phyloP scores from a whole-genome alignment of 108 stramenopile genomes.

The Skeletonema costatum region DNA sequence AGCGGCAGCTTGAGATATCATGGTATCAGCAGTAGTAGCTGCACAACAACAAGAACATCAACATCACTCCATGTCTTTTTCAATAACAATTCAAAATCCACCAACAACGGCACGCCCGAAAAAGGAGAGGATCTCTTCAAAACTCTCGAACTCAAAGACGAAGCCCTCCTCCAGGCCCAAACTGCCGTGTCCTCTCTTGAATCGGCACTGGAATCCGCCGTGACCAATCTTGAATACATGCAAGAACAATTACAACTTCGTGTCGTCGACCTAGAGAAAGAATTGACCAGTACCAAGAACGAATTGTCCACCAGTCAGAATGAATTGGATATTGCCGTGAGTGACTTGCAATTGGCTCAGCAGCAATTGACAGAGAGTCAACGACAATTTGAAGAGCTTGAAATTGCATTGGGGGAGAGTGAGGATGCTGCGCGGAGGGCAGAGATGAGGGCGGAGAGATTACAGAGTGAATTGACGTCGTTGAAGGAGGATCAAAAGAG shows the following conservation, averaged over 20 bases:
- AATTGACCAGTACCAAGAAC: neutral
- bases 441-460: neutral
- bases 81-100: neutral
- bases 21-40: neutral
- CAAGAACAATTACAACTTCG: conserved; percentile 33
- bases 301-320: conserved; percentile 5
- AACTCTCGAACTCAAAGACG: conserved; percentile 40
- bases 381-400: conserved; percentile 10
- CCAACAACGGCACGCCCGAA: neutral
- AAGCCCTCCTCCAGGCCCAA: conserved; percentile 40
- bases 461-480: neutral
- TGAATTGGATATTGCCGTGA: conserved; percentile 11
- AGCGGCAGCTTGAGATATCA: neutral
- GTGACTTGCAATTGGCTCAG: conserved; percentile 8
- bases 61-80: neutral
- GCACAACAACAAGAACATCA: neutral
- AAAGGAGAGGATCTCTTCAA: conserved; percentile 10
- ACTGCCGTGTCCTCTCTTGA: conserved; percentile 38
- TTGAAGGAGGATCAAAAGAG: neutral
- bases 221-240: conserved; percentile 37
- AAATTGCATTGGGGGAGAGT: neutral
- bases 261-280: conserved; percentile 18
- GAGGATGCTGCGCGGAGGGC: neutral
- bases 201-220: conserved; percentile 32
- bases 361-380: conserved; percentile 12